Conservation (phyloP, 208 protist genomes). For the Trichomonas vaginalis region DNA sequence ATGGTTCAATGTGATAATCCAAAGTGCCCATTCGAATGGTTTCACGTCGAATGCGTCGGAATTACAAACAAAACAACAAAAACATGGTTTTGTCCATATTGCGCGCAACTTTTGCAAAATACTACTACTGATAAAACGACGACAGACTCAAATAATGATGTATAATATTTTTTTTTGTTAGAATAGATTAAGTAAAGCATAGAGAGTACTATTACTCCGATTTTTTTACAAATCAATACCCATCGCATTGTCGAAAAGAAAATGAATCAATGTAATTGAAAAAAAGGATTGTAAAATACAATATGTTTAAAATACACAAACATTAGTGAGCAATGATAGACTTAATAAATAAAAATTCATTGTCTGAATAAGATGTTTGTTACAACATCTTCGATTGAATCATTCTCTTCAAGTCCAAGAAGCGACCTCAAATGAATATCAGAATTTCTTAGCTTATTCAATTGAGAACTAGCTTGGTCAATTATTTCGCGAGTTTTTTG, state of each 20-base stretch:
- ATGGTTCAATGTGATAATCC: conserved; percentile 12
- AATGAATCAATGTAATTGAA: too few relatives aligned
- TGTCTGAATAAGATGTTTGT: not conserved
- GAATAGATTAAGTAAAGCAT: too few relatives aligned
- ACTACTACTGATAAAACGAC: not conserved
- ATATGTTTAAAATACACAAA: too few relatives aligned
- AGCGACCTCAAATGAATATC: not conserved
- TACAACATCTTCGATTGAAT: not conserved
- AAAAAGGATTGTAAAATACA: too few relatives aligned
- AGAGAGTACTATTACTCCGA: too few relatives aligned
- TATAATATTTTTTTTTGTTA: too few relatives aligned
- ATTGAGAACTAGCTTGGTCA: not conserved
- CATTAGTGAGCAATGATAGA: too few relatives aligned
- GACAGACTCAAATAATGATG: too few relatives aligned
- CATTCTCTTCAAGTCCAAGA: not conserved
- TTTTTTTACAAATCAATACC: too few relatives aligned
- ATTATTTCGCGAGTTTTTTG: not conserved
- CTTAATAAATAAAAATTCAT: too few relatives aligned
- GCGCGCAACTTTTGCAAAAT: not conserved
- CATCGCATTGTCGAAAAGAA: too few relatives aligned
- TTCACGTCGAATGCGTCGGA: not conserved
- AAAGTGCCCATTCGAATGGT: not conserved
- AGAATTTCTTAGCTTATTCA: not conserved
- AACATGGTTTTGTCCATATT: not conserved
- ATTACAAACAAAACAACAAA: not conserved